Evolutionary conservation across 768 basidiomycete genomes (phyloP), one percentile per base, ranked within the genome.

Genomic region (Daedalea quercina): DNA sequence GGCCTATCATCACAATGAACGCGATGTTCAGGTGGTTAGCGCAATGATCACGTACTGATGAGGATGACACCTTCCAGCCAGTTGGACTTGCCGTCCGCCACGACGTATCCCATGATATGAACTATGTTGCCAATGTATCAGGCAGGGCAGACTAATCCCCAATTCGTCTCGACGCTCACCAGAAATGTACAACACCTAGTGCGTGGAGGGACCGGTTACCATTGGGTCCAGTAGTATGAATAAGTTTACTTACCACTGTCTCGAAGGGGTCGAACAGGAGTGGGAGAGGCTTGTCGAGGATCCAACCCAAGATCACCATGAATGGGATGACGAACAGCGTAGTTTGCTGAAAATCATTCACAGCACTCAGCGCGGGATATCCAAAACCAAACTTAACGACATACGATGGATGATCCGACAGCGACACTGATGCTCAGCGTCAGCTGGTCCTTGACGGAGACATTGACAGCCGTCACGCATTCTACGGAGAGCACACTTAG

Each of bases 1-100:
- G 67, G 54, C 76, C 76, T 78, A 34, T 3, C 34, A 40, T 9
- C 1, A 11, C 15, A 28, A n/a, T 9, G 26, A 52, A 4, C 7
- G 23, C 13, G 15, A 23, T 25, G 35, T 44, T 3, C 55, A 20
- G 37, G 66, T 11, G 12, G 8, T 26, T 23, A 41, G 13, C 13
- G 9, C 9, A n/a, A 9, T 12, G 8, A 4, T 2, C 7, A 65
- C 73, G 45, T 57, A 79, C 84, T 81, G 52, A 90, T 79, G n/a
- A 91, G 75, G 52, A 90, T 82, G 60, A 83, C 68, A 22, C 90
- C 91, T 67, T 95, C 93, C n/a, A 96, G 74, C 84, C 93, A 96
- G 66, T 94, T 95, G 25, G 85, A 89, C 63, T 82, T 87, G 12
- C 92, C 92, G 59, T 96, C 94, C 46, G 82, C 78, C 4, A 94